phyloP scores from a whole-genome alignment of 352 stramenopile genomes.

The Phytopythium mirpurense region DNA sequence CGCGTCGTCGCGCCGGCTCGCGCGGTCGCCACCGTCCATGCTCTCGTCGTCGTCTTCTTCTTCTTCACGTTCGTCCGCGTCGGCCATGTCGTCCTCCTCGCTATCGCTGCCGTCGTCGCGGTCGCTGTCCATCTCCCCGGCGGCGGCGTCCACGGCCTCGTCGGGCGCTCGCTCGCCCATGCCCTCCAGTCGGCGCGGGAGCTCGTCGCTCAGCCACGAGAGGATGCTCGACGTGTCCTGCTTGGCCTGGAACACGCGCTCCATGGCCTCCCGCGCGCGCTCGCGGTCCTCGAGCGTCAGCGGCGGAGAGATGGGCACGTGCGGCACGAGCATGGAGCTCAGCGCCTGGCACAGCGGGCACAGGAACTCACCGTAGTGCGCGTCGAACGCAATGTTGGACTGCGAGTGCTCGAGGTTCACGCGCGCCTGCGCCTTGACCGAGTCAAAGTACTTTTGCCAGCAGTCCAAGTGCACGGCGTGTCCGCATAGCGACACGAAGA shows the following conservation, averaged over 20 bases:
- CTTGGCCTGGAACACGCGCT: slow-evolving; percentile 68
- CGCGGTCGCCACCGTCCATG: background rate
- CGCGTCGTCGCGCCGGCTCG: slow-evolving; percentile 25
- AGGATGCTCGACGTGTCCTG: slow-evolving; percentile 64
- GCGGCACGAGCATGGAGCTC: slow-evolving; percentile 88
- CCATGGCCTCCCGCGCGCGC: slow-evolving; percentile 55
- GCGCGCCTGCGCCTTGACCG: slow-evolving; percentile 62
- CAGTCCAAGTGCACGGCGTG: slow-evolving; percentile 89
- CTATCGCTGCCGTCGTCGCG: slow-evolving; percentile 12
- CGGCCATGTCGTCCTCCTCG: too few species aligned
- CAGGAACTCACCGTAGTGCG: slow-evolving; percentile 83
- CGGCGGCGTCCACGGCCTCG: background rate
- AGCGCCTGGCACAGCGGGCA: slow-evolving; percentile 89
- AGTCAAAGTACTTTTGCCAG: slow-evolving; percentile 88
- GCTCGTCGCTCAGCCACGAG: slow-evolving; percentile 46
- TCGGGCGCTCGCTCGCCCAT: slow-evolving; percentile 8
- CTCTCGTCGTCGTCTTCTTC: slow-evolving; percentile 7
- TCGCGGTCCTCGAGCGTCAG: slow-evolving; percentile 56
- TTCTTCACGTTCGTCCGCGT: slow-evolving; percentile 11
- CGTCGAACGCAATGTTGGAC: slow-evolving; percentile 83
- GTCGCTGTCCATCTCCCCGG: background rate
- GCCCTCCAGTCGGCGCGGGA: slow-evolving; percentile 37
- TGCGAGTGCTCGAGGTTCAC: slow-evolving; percentile 70
- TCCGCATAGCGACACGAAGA: slow-evolving; percentile 82
- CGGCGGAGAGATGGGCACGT: slow-evolving; percentile 50